Evolutionary conservation across 257 asterid species (phyloP), one percentile per base, ranked within the genome.

Genomic region (Phtheirospermum japonicum): DNA sequence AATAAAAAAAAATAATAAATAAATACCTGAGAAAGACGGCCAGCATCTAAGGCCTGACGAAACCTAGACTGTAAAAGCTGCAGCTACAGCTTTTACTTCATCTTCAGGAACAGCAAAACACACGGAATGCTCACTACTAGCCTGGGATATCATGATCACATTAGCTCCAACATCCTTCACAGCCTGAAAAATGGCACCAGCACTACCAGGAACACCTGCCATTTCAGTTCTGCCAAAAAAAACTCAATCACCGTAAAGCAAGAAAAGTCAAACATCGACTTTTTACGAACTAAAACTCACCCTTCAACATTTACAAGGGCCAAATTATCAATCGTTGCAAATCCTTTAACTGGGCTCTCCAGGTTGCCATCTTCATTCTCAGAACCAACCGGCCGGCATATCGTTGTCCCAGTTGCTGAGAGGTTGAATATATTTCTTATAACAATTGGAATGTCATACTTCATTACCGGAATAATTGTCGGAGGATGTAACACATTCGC

Each of bases 161-260:
- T 93, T 93, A 65, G 99, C 99, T 49, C 97, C 97, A 33, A 93
- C 99, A 52, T 85, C 99, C 74, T 87, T 93, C 69, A 85, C 97
- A 48, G 89, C 97, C 62, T 88, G 78, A 77, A 93, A 93, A 76
- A 93, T 93, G 70, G 82, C 87, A 39, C 87, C 85, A 55, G 97
- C 87, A 67, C 97, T 93, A 71, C 99, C 99, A 71, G 97, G 99
- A 62, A 93, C 96, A 64, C 99, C 99, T 57, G 97, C 99, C 99
- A 93, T 89, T 79, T 97, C 99, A 73, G 99, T 93, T 77, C 99
- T 93, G 85, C 70, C 72, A 66, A 68, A 51, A 51, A n/a, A n/a
- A n/a, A n/a, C n/a, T n/a, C n/a, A n/a, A n/a, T n/a, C n/a, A n/a
- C n/a, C n/a, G n/a, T 59, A 56, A n/a, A 9, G 26, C 5, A 8